phyloP scores from a whole-genome alignment of 2,329 filamentous ascomycete species.

The Emmonsia crescens region DNA sequence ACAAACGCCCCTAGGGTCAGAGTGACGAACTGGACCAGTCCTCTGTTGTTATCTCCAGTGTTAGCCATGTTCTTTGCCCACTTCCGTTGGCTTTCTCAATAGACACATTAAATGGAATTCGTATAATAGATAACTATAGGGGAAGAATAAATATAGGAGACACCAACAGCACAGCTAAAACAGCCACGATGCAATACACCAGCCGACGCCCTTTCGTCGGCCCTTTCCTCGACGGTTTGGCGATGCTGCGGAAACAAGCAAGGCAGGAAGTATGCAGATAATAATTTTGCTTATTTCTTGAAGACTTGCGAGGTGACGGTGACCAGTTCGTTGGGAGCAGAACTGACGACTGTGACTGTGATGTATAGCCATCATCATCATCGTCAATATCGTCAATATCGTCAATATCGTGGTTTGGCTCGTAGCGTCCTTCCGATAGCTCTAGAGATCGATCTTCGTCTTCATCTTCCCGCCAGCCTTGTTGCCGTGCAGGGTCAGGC shows the following conservation, averaged over 20 bases:
- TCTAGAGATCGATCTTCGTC: neutral
- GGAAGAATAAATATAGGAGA: neutral
- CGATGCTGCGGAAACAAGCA: neutral
- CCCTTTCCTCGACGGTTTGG: slow-evolving; percentile 1
- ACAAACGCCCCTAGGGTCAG: slow-evolving; percentile 28
- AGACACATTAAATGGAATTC: neutral
- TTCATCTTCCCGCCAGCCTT: neutral
- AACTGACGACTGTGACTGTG: neutral
- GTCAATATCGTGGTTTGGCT: neutral
- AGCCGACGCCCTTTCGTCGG: neutral
- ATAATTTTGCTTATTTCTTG: neutral
- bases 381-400: neutral
- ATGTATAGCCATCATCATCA: neutral
- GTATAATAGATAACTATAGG: neutral
- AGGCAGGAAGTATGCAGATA: neutral
- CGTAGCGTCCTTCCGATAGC: neutral
- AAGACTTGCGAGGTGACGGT: neutral
- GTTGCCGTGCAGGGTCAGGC: neutral
- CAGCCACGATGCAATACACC: neutral
- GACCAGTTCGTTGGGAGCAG: neutral
- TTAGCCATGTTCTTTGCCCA: neutral
- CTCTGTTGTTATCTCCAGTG: slow-evolving; percentile 18
- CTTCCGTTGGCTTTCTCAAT: neutral
- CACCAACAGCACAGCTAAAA: slow-evolving; percentile 4
- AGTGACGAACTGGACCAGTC: slow-evolving; percentile 31